Base-by-base conservation (phyloP, 306 rosid species). In the Rubus idaeus region DNA sequence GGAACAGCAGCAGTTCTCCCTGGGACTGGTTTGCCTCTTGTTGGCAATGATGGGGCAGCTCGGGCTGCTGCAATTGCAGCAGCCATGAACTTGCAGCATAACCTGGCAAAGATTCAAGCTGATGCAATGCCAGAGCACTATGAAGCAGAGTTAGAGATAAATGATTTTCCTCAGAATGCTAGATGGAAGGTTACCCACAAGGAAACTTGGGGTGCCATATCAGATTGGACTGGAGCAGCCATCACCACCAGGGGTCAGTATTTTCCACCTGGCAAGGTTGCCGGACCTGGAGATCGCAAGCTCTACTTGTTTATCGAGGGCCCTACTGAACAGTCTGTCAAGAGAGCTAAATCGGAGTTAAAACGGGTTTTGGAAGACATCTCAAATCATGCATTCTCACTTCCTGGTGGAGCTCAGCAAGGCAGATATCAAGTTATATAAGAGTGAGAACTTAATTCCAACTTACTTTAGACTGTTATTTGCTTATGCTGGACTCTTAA, bases 221-320 rank as follows among this genome's bases (percentile, higher is more conserved):
- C 94, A 8, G 97, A 91, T 41, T 94, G 96, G 96, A 91, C 97
- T 37, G 98, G 98, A 85, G 98, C 97, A 45, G 98, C 98, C 52
- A 94, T 94, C 82, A 91, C 98, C 70, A 94, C 97, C 2, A 91
- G 98, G 89, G 98, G 98, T 51, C 97, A 91, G 82, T 91, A 67
- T 84, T 90, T 87, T 83, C 97, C 92, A 44, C 91, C 93, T 53
- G 98, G 98, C 16, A 89, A 82, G 82, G 39, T 91, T 6, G 57
- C 98, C 21, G 97, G 98, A 77, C 93, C 97, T 23, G 96, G 93
- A 60, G 98, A 91, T 7, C 98, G 98, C 83, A 94, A 94, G 79
- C 93, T 94, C 17, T 91, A 91, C 84, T 81, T 94, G 88, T 94
- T 91, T 82, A 94, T 94, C 70, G 97, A 94, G 83, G 98, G 98